These are phyloP conservation scores for Huiozyma naganishii DNA, from an alignment of 805 yeast genomes.

Conservation along the genomic window DNA sequence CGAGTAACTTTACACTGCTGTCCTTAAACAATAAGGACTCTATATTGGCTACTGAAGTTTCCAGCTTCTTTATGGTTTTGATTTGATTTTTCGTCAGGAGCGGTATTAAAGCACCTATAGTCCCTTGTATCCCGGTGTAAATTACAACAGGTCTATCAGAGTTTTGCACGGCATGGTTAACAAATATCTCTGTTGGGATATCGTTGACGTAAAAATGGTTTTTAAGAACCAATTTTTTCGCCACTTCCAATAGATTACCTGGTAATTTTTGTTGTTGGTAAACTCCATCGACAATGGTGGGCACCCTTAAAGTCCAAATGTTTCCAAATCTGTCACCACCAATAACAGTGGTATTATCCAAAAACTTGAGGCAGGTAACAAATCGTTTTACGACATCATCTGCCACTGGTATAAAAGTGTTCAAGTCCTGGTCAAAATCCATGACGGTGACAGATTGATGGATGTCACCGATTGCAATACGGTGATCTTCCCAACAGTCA, in stretches of 20 bases:
- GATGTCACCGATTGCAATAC: conserved; percentile 65
- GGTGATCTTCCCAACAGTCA: conserved; percentile 37
- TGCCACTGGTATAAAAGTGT: conserved; percentile 49
- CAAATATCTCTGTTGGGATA: conserved; percentile 50
- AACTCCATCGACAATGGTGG: conserved; percentile 28
- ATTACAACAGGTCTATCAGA: conserved; percentile 53
- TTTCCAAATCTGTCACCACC: conserved; percentile 89
- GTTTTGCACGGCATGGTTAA: conserved; percentile 24
- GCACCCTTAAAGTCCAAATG: conserved; percentile 53
- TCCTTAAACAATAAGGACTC: conserved; percentile 7
- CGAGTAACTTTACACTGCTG: conserved; percentile 3
- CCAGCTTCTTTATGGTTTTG: conserved; percentile 45
- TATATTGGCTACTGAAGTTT: conserved; percentile 24
- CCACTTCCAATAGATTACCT: conserved; percentile 25
- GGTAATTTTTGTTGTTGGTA: conserved; percentile 8
- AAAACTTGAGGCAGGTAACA: conserved; percentile 43
- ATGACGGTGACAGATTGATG: conserved; percentile 52
- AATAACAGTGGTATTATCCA: conserved; percentile 68
- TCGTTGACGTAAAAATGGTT: conserved; percentile 64
- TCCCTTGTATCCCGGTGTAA: conserved; percentile 74
- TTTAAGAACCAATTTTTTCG: conserved; percentile 38
- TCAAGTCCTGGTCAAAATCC: conserved; percentile 37
- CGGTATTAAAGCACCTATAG: conserved; percentile 66
- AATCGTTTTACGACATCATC: conserved; percentile 64
- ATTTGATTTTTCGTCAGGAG: conserved; percentile 51